phyloP scores from a whole-genome alignment of 805 yeast genomes.

The Wickerhamomyces strasburgensis region DNA sequence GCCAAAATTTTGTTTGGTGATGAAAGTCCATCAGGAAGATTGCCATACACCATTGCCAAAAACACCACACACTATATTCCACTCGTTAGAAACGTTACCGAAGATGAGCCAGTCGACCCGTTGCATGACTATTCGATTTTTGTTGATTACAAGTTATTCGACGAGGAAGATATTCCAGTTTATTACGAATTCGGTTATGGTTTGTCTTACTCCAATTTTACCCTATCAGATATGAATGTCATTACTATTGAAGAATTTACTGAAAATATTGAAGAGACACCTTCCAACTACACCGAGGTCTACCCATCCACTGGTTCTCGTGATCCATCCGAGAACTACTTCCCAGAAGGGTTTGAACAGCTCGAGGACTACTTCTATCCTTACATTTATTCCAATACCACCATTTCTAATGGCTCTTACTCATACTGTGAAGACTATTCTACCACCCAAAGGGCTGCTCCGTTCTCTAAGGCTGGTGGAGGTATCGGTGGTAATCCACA shows the following conservation, averaged over 20 bases:
- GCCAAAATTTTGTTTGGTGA: constrained; percentile 54
- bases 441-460: constrained; percentile 19
- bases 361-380: constrained; percentile 48
- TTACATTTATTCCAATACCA: constrained; percentile 30
- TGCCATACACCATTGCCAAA: constrained; percentile 56
- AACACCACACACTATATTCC: constrained; percentile 41
- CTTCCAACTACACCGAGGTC: constrained; percentile 37
- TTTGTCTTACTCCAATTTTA: constrained; percentile 43
- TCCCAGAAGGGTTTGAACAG: constrained; percentile 44
- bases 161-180: constrained; percentile 46
- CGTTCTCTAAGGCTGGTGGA: constrained; percentile 34
- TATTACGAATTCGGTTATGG: constrained; percentile 59
- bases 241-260: constrained; percentile 34
- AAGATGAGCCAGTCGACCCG: constrained; percentile 30
- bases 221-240: constrained; percentile 30
- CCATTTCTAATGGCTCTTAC: too few species aligned
- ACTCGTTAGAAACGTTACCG: constrained; percentile 29
- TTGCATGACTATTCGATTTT: constrained; percentile 27
- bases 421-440: constrained; percentile 29
- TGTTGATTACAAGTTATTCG: constrained; percentile 53
- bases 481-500: constrained; percentile 54
- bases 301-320: constrained; percentile 34
- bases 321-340: constrained; percentile 43
- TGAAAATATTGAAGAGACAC: constrained; percentile 31
- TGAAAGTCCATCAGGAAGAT: constrained; percentile 49